phyloP scores from a whole-genome alignment of 805 yeast genomes.

The Diddensiella transvaalensis region DNA sequence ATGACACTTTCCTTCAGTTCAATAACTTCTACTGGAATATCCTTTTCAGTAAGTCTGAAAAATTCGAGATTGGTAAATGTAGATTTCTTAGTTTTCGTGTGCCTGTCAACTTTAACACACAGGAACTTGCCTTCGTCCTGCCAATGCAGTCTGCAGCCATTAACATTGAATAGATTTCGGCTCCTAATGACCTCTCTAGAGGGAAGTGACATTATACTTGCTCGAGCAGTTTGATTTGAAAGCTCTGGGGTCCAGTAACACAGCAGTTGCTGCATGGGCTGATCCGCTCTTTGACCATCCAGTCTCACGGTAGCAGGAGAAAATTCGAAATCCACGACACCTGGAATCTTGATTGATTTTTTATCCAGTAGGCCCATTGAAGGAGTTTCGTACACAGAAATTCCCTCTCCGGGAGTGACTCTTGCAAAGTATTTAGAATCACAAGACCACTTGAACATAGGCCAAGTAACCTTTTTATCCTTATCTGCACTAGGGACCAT shows the following conservation, averaged over 20 bases:
- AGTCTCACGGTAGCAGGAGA: constrained; percentile 84
- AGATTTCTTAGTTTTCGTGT: constrained; percentile 92
- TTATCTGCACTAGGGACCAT: constrained; percentile 36
- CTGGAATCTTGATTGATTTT: constrained; percentile 78
- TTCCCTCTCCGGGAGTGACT: constrained; percentile 80
- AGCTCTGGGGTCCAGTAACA: constrained; percentile 98
- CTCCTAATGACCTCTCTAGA: constrained; percentile 81
- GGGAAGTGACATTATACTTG: constrained; percentile 83
- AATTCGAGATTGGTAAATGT: constrained; percentile 87
- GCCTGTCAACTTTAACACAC: constrained; percentile 95
- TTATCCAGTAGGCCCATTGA: constrained; percentile 79
- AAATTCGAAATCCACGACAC: constrained; percentile 87
- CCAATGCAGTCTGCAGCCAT: constrained; percentile 90
- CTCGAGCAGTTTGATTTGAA: constrained; percentile 90
- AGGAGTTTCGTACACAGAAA: constrained; percentile 82
- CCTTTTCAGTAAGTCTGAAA: constrained; percentile 81
- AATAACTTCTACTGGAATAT: constrained; percentile 89
- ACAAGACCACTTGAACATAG: constrained; percentile 90
- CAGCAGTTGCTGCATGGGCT: constrained; percentile 58
- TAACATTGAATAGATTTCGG: constrained; percentile 89
- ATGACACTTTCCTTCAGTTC: constrained; percentile 87
- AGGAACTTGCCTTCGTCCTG: constrained; percentile 78
- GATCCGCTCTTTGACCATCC: constrained; percentile 47
- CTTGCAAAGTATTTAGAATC: constrained; percentile 94
- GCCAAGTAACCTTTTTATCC: constrained; percentile 77